Evolutionary conservation across 2,329 filamentous ascomycete species (phyloP), one percentile per base, ranked within the genome.

Genomic region (Fusarium chaquense): DNA sequence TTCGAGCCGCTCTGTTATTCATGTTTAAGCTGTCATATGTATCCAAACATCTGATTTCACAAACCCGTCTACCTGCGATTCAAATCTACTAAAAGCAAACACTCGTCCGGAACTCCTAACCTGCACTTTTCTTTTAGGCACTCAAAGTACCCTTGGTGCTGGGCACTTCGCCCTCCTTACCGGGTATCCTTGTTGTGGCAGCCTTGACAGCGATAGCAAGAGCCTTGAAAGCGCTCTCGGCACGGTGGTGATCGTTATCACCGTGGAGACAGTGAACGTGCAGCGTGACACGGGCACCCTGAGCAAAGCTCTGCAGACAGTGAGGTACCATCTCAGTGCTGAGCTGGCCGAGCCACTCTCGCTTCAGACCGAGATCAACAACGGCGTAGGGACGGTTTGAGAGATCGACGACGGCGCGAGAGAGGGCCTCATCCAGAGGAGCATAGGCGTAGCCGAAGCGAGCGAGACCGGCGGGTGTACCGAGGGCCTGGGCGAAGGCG

Each of bases 291-390:
- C 93, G 91, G 5, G 94, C 93, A 12, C 89, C 93, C 83, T 97
- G 92, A 43, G 95, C 94, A 81, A 98, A 99, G 83, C 92, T 96
- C 85, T 97, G 90, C 78, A 99, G 81, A 73, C 94, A 97, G 84
- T 99, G 96, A 46, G 95, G 94, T 43, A 99, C 90, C 96, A 99
- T 99, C 86, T 99, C 95, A 75, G 90, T 92, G 83, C 91, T 95
- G 73, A 99, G 84, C 78, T 96, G 93, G 60, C 96, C 96, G 76
- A 99, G 93, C 86, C 93, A 97, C 84, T 98, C 96, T 67, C 96
- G 89, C 84, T 87, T 90, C 66, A 98, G 88, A 13, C 93, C 94
- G 15, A 98, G 85, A 59, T 97, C 89, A 58, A 96, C 87, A 20
- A 98, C 93, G 69, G 87, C 87, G 83, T 89, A 98, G 3, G 96